Percentiles rank a stretch among this genome's conserved stretches.
phyloP scores from a whole-genome alignment of 805 yeast species.

The Starmera dryadoides region DNA sequence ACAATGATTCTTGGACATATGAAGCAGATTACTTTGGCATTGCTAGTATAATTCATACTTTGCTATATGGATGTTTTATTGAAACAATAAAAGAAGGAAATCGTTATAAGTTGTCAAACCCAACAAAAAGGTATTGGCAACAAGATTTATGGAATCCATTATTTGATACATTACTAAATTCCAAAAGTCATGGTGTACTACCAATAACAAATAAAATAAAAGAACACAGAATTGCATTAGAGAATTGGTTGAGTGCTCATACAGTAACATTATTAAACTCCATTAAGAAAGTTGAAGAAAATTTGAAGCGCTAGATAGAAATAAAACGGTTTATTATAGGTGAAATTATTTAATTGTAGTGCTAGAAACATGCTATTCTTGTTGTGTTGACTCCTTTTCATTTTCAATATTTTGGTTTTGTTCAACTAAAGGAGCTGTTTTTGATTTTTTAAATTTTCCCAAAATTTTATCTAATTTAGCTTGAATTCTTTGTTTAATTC shows the following conservation, averaged over 20 bases:
- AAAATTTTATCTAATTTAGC: conserved; percentile 1
- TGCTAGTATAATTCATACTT: conserved; percentile 65
- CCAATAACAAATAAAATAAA: conserved; percentile 35
- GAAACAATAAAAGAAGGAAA: conserved; percentile 30
- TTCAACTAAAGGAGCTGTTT: background rate
- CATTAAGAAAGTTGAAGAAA: conserved; percentile 5
- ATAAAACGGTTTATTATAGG: background rate
- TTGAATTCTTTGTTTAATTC: conserved; percentile 5
- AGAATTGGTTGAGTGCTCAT: conserved; percentile 29
- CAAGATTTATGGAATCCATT: conserved; percentile 60
- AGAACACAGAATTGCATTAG: conserved; percentile 30
- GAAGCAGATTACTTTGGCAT: conserved; percentile 82
- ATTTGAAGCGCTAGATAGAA: conserved; percentile 2
- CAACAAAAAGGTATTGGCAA: conserved; percentile 73
- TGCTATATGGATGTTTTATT: conserved; percentile 66
- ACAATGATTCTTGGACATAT: conserved; percentile 58
- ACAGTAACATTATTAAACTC: background rate
- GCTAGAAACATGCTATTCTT: background rate
- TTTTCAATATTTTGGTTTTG: background rate
- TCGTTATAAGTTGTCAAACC: conserved; percentile 29
- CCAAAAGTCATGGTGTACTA: conserved; percentile 28
- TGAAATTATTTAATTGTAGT: background rate
- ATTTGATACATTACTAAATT: conserved; percentile 58
- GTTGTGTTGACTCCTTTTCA: background rate
- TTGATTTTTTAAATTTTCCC: background rate